Evolutionary conservation across 2,329 filamentous ascomycete genomes (phyloP).

Genomic region (Elsinoe arachidis): DNA sequence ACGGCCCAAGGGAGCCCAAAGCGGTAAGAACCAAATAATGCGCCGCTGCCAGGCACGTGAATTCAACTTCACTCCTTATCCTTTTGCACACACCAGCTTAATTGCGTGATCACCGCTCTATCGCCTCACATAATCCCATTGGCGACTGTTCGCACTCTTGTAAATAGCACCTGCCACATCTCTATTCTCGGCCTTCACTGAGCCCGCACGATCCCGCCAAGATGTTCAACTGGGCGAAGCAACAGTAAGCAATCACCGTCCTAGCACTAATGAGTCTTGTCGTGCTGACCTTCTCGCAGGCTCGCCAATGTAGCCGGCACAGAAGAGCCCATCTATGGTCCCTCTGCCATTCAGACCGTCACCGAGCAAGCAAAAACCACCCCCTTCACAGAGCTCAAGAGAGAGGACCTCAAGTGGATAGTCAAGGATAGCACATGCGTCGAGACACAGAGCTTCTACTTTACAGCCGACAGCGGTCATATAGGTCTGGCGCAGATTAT

Average conservation of each 20-base stretch:
- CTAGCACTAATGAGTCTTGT: slow-evolving; percentile 9
- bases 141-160: too few species aligned
- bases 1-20: slow-evolving; percentile 9
- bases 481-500: slow-evolving; percentile 81
- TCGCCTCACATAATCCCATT: too few species aligned
- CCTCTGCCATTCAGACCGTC: slow-evolving; percentile 77
- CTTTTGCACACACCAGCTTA: background rate
- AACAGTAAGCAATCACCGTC: slow-evolving; percentile 55
- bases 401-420: slow-evolving; percentile 74
- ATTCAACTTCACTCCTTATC: background rate
- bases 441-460: slow-evolving; percentile 92
- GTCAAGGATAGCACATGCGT: slow-evolving; percentile 76
- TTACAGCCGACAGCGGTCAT: slow-evolving; percentile 69
- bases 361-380: slow-evolving; percentile 68
- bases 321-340: slow-evolving; percentile 91
- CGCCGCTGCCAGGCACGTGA: background rate
- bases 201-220: slow-evolving; percentile 24
- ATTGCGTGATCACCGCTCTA: background rate
- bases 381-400: slow-evolving; percentile 70
- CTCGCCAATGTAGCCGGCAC: slow-evolving; percentile 79
- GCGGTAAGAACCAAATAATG: slow-evolving; percentile 10
- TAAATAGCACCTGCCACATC: background rate
- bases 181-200: background rate
- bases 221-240: slow-evolving; percentile 94
- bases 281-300: slow-evolving; percentile 28